Conservation (phyloP, 306 rosid species). For the Begonia peltatifolia region DNA sequence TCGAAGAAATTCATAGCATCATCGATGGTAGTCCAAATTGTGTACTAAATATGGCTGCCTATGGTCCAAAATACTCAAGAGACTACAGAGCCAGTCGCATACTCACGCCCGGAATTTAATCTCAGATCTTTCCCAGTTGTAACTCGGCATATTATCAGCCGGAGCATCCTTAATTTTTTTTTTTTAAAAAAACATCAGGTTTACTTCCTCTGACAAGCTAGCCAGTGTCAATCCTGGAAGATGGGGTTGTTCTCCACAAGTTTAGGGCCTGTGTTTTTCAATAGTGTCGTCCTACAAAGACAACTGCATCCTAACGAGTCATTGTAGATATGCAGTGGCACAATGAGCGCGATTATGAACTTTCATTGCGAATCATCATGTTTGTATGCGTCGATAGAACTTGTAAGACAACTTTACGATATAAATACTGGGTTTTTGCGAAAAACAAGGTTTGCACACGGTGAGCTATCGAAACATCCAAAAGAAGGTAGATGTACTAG, state of each 20-base stretch:
- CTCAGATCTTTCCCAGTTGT: conserved; percentile 12
- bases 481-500: too few relatives aligned
- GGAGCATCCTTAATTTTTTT: conserved; percentile 16
- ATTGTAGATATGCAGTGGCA: too few relatives aligned
- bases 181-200: conserved; percentile 3
- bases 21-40: conserved; percentile 20
- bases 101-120: conserved; percentile 14
- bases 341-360: too few relatives aligned
- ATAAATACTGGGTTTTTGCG: too few relatives aligned
- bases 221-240: conserved; percentile 17
- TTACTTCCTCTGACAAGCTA: conserved; percentile 11
- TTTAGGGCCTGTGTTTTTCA: background rate
- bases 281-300: too few relatives aligned
- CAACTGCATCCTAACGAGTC: too few relatives aligned
- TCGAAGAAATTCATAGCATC: conserved; percentile 21
- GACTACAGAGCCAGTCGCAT: conserved; percentile 14
- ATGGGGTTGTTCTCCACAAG: conserved; percentile 26
- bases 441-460: too few relatives aligned
- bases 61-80: conserved; percentile 14
- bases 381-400: too few relatives aligned
- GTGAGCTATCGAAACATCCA: too few relatives aligned
- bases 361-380: too few relatives aligned
- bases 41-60: conserved; percentile 16
- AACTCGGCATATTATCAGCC: conserved; percentile 17
- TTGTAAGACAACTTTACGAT: too few relatives aligned